Base-by-base conservation (phyloP, 768 basidiomycete genomes). In the Megacollybia marginata region DNA sequence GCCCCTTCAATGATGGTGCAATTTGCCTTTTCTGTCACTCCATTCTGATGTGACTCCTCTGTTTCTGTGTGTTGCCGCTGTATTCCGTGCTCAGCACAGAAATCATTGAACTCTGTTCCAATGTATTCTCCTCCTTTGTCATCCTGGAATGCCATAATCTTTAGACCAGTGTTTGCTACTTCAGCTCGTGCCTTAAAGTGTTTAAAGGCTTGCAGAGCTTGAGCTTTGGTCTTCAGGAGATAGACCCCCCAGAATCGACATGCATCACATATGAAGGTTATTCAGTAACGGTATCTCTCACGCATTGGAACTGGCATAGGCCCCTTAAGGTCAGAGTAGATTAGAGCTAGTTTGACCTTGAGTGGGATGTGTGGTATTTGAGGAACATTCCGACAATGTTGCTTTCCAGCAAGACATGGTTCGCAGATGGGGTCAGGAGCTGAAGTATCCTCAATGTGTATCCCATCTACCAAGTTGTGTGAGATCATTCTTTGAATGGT, bases 131-230 rank as follows among this genome's bases (percentile, higher is more conserved):
- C 6, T 28, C 23, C n/a, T n/a, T n/a, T n/a, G n/a, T n/a, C n/a
- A n/a, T n/a, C n/a, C 23, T 28, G 23, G 6, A 28, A 6, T 3
- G 23, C 23, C 6, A 6, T 6, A 28, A 28, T 28, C 23, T 28
- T 28, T 2, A 28, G 4, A 28, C 23, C 23, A 28, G 23, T 2
- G 23, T 28, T 28, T 28, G 6, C 23, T 28, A 6, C 23, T 49
- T 65, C 62, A 7, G 53, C 62, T 9, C 47, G 52, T 1, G 57
- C 54, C 46, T 63, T 62, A 54, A 52, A 64, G 7, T 12, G 15
- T 33, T 50, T 20, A 36, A 64, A 62, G 9, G 50, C 54, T 1
- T n/a, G 16, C 12, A 57, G 47, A n/a, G 55, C 49, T 4, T 61
- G 53, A 16, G 49, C 50, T 38, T 61, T 62, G 11, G 42, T n/a